Base-by-base conservation (phyloP, 1,284 basidiomycete species). In the Agroathelia rolfsii region DNA sequence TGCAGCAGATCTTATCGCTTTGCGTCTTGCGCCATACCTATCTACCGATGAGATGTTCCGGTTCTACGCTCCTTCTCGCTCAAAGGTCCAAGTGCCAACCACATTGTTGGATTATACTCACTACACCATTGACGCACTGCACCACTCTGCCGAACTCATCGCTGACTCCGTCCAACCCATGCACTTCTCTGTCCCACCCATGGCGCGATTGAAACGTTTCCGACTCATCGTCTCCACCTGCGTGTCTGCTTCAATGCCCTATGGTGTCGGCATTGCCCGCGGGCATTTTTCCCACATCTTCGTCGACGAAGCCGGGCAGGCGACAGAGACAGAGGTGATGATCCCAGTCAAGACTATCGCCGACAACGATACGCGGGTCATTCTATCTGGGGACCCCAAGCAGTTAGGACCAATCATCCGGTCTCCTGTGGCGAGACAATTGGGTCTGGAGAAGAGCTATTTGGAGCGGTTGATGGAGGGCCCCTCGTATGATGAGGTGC, bases 381-480 rank as follows among this genome's bases (percentile, higher is more conserved):
- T 77, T 19, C 55, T 78, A 0, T 67, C 69, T 3, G 76, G 76
- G 0, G 76, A 79, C 43, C 70, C 67, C 1, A 69, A 72, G 45
- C 75, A 79, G 46, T 55, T 79, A 1, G 72, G 75, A 0, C 76
- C 76, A 0, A 67, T 77, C 38, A 64, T 79, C 40, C 60, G 66
- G 4, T 75, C 71, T 0, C 36, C 42, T 3, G 51, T 71, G 18
- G 72, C 71, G 2, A 49, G 60, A n/a, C 47, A 57, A 17, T 52
- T 74, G 1, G 72, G 72, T 2, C 47, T 79, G 16, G 64, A 67
- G 38, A 50, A 42, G 12, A 76, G 72, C 42, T 77, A 66, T 39
- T 51, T 79, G 6, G 69, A 76, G 41, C 54, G 76, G 3, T 44
- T 79, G 26, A 76, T 77, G 73, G 38, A 37, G 5, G 50, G 52